These are phyloP conservation scores for Pichia thaimueangensis DNA, from an alignment of 805 yeast genomes.

Conservation along the genomic window DNA sequence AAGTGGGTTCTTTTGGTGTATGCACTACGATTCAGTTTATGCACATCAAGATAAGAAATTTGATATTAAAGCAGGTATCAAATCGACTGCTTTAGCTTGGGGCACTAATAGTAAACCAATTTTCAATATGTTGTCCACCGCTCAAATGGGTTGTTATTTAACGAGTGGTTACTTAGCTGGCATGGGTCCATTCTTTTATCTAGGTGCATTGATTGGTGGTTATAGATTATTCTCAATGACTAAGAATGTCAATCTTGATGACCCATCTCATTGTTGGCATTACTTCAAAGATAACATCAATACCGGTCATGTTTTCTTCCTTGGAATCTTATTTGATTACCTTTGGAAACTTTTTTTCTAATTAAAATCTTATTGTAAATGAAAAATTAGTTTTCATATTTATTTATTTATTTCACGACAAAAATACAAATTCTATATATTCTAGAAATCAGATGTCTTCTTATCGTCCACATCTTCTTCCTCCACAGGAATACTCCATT, in stretches of 20 bases:
- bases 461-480: constrained; percentile 38
- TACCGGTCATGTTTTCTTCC: constrained; percentile 64
- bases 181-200: constrained; percentile 79
- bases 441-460: constrained; percentile 6
- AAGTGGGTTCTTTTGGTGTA: constrained; percentile 84
- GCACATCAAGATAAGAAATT: constrained; percentile 95
- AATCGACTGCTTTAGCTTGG: constrained; percentile 95
- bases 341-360: constrained; percentile 39
- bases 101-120: constrained; percentile 70
- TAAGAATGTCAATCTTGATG: constrained; percentile 65
- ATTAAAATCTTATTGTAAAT: constrained; percentile 6
- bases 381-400: too few species aligned
- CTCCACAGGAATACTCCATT: constrained; percentile 97
- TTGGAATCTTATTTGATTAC: constrained; percentile 64
- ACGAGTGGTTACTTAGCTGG: constrained; percentile 70
- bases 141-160: constrained; percentile 60
- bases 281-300: constrained; percentile 70
- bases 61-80: constrained; percentile 86
- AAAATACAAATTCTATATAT: background rate
- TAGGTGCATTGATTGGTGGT: constrained; percentile 62
- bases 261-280: constrained; percentile 77
- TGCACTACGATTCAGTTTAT: constrained; percentile 92
- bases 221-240: constrained; percentile 66
- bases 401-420: too few species aligned
- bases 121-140: constrained; percentile 53